Evolutionary conservation across 306 rosid species (phyloP).

Genomic region (Rubus parviflorus): DNA sequence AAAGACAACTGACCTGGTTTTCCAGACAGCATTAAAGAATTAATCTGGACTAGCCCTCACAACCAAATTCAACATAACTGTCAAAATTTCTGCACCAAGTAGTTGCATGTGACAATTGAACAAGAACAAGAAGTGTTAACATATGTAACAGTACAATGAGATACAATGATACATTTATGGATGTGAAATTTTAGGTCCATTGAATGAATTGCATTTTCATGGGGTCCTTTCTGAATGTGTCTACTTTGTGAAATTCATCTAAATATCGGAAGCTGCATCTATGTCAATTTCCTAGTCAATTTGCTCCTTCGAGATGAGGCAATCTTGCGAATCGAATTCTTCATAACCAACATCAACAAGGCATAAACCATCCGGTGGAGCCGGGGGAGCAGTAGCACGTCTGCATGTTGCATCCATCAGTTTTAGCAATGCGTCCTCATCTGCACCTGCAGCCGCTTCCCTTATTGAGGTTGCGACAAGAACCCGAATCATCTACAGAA

Average conservation of each 20-base stretch:
- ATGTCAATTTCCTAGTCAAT: not conserved
- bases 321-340: constrained; percentile 53
- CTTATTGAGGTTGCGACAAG: constrained; percentile 91
- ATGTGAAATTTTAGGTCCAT: not conserved
- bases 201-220: not conserved
- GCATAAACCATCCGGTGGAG: constrained; percentile 89
- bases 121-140: not conserved
- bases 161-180: too few species aligned
- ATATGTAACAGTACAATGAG: not conserved
- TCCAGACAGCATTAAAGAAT: not conserved
- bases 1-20: not conserved
- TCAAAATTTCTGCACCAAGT: not conserved
- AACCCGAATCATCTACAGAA: constrained; percentile 86
- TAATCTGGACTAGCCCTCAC: not conserved
- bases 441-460: constrained; percentile 94
- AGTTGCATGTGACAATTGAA: not conserved
- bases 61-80: constrained; percentile 4
- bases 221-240: not conserved
- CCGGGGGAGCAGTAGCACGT: constrained; percentile 97
- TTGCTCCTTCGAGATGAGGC: constrained; percentile 52
- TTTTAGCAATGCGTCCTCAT: constrained; percentile 70
- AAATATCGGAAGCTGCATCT: not conserved
- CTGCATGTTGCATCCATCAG: constrained; percentile 85
- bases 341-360: constrained; percentile 86
- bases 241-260: not conserved